Percentiles rank a stretch among this genome's conserved stretches.
These are phyloP conservation scores for Fusarium tuaranense DNA, from an alignment of 2,329 filamentous ascomycete species.

Conservation along the genomic window DNA sequence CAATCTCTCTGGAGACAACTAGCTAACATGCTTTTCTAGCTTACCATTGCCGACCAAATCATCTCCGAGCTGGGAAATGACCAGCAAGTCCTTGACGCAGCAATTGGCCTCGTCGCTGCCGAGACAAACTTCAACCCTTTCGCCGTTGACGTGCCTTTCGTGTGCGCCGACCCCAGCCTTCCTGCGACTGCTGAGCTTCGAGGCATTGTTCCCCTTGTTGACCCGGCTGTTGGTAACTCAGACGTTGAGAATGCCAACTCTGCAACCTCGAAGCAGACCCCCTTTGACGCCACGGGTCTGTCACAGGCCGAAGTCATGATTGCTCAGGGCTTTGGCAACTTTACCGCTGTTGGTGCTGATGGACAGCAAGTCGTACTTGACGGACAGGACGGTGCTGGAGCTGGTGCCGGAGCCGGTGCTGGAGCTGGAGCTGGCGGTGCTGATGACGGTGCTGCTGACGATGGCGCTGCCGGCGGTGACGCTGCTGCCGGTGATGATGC, in stretches of 20 bases:
- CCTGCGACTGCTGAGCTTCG: conserved; percentile 71
- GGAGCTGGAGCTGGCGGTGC: conserved; percentile 3
- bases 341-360: conserved; percentile 57
- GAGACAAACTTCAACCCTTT: conserved; percentile 82
- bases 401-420: conserved; percentile 25
- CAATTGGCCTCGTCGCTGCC: conserved; percentile 71
- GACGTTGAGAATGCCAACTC: conserved; percentile 72
- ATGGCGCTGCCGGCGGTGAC: neutral
- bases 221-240: conserved; percentile 70
- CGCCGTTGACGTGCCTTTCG: conserved; percentile 66
- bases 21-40: conserved; percentile 52
- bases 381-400: conserved; percentile 47
- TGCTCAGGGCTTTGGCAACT: conserved; percentile 72
- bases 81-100: conserved; percentile 70
- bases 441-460: neutral
- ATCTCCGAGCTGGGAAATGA: conserved; percentile 70
- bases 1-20: neutral
- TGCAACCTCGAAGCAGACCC: conserved; percentile 60
- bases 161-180: conserved; percentile 73
- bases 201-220: conserved; percentile 75
- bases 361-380: conserved; percentile 49
- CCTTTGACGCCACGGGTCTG: conserved; percentile 70
- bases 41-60: conserved; percentile 73
- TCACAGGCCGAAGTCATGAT: conserved; percentile 74
- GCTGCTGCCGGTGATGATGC: neutral